phyloP scores from a whole-genome alignment of 495 filamentous ascomycete genomes.

The Massariosphaeria phaeospora region DNA sequence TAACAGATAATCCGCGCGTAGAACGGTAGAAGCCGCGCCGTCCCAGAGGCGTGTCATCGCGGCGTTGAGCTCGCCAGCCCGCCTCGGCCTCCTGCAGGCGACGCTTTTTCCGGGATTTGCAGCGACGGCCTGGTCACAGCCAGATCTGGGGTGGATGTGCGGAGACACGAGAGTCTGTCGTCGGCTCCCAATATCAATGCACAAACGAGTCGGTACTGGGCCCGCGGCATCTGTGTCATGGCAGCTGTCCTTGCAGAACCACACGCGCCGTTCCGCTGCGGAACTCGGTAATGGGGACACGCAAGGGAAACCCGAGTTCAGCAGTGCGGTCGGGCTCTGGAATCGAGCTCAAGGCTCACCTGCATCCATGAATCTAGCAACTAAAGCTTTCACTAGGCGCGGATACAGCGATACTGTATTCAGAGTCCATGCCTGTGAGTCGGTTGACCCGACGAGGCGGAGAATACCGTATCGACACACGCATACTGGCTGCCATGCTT shows the following conservation, averaged over 20 bases:
- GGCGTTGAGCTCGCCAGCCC: slow-evolving; percentile 10
- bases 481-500: no score
- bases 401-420: no score
- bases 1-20: neutral
- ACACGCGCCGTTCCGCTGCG: slow-evolving; percentile 11
- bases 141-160: neutral
- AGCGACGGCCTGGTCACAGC: neutral
- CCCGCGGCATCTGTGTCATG: slow-evolving; percentile 10
- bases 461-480: no score
- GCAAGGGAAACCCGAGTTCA: neutral
- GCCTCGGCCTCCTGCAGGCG: slow-evolving; percentile 12
- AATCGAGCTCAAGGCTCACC: no score
- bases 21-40: neutral
- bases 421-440: no score
- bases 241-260: neutral
- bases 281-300: neutral
- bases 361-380: no score
- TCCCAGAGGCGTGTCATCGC: neutral
- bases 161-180: neutral
- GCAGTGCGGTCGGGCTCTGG: no score
- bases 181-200: neutral
- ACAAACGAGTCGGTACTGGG: neutral
- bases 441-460: no score
- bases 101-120: slow-evolving; percentile 1
- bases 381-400: no score